Conservation (phyloP, 2,329 filamentous ascomycete genomes). For the Calycina herbarum region DNA sequence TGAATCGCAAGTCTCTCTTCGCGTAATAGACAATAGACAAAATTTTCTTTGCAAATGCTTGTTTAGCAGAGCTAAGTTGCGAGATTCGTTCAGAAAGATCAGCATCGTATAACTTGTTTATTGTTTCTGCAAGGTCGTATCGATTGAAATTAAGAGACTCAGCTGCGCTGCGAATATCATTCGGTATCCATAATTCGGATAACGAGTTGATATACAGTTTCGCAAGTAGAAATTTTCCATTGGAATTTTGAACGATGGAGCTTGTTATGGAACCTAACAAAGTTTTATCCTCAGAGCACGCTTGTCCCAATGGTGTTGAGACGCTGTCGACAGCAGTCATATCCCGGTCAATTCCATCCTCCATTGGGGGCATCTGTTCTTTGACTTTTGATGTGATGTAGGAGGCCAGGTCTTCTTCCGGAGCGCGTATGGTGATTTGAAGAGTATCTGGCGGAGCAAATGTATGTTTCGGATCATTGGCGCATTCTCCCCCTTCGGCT, state of each 20-base stretch:
- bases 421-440: constrained; percentile 16
- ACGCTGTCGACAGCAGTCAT: constrained; percentile 8
- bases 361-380: constrained; percentile 15
- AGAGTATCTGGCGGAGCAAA: constrained; percentile 12
- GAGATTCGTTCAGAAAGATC: constrained; percentile 28
- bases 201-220: constrained; percentile 21
- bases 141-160: constrained; percentile 10
- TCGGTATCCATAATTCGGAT: constrained; percentile 10
- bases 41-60: constrained; percentile 13
- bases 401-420: constrained; percentile 14
- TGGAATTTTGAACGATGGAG: constrained; percentile 16
- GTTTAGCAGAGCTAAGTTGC: not conserved
- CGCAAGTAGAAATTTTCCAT: constrained; percentile 21
- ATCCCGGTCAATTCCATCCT: constrained; percentile 8
- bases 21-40: constrained; percentile 38
- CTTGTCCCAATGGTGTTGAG: constrained; percentile 10
- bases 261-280: constrained; percentile 14
- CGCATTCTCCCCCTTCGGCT: constrained; percentile 7
- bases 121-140: constrained; percentile 28
- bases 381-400: constrained; percentile 16
- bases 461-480: constrained; percentile 13
- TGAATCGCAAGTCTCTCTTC: constrained; percentile 29
- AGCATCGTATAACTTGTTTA: constrained; percentile 43
- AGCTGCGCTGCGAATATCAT: constrained; percentile 17
- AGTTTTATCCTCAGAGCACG: constrained; percentile 12